Evolutionary conservation across 352 stramenopile genomes (phyloP).

Genomic region (Nothophytophthora sp.): DNA sequence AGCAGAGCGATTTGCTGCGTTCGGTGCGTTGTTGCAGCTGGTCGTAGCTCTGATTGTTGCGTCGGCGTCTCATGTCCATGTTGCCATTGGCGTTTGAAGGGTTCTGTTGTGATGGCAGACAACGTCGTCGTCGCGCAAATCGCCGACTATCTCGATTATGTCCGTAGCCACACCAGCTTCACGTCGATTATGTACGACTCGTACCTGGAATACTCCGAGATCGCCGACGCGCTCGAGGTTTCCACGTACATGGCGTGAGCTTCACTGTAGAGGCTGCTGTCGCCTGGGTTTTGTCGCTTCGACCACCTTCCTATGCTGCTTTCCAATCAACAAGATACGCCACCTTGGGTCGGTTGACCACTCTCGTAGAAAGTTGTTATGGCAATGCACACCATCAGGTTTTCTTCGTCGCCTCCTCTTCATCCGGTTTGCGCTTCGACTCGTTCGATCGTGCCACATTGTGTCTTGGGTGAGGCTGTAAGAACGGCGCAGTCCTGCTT

Average conservation of each 20-base stretch:
- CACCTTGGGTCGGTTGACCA: too few relatives aligned
- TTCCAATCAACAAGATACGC: too few relatives aligned
- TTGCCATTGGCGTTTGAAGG: constrained; percentile 7
- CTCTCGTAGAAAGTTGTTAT: too few relatives aligned
- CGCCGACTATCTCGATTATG: constrained; percentile 41
- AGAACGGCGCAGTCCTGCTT: background rate
- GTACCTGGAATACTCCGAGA: constrained; percentile 39
- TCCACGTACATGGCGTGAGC: constrained; percentile 24
- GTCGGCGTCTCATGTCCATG: background rate
- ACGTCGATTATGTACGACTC: constrained; percentile 36
- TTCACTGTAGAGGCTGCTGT: too few relatives aligned
- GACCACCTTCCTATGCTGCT: too few relatives aligned
- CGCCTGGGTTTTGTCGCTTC: too few relatives aligned
- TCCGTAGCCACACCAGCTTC: constrained; percentile 29
- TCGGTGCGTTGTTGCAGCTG: constrained; percentile 15
- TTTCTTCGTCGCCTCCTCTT: too few relatives aligned
- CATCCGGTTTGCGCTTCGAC: too few relatives aligned
- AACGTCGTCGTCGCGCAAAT: constrained; percentile 36
- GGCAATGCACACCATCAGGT: too few relatives aligned
- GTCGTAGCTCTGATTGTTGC: too few relatives aligned
- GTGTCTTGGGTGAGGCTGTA: constrained; percentile 16
- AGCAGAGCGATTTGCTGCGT: constrained; percentile 27
- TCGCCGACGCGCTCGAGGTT: constrained; percentile 39
- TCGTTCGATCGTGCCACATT: constrained; percentile 8
- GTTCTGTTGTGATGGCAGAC: constrained; percentile 37